Percentiles rank a stretch among this genome's conserved stretches.
These are phyloP conservation scores for Plasmopara muralis DNA, from an alignment of 352 stramenopile species.

Conservation along the genomic window DNA sequence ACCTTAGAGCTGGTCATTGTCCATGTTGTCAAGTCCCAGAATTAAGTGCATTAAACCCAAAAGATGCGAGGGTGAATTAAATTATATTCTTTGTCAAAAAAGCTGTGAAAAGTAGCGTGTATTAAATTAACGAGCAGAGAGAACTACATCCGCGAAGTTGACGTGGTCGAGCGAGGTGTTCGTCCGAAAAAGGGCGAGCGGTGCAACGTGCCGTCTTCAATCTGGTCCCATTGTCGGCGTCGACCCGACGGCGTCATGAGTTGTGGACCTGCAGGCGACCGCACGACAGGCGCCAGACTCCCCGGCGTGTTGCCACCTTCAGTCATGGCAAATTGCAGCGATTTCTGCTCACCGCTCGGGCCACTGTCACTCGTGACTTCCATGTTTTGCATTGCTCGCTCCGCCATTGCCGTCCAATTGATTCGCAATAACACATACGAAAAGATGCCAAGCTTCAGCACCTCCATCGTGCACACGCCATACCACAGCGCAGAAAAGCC, in stretches of 20 bases:
- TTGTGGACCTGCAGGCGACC: conserved; percentile 39
- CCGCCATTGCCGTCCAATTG: conserved; percentile 40
- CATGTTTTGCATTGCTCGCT: conserved; percentile 32
- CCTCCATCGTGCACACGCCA: conserved; percentile 38
- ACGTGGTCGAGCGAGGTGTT: conserved; percentile 16
- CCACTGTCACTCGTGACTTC: conserved; percentile 37
- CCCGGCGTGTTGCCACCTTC: conserved; percentile 52
- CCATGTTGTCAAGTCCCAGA: conserved; percentile 81
- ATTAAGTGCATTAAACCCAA: conserved; percentile 28
- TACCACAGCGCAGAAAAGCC: conserved; percentile 53
- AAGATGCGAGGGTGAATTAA: conserved; percentile 14
- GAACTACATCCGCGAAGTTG: conserved; percentile 21
- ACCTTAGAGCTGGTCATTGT: conserved; percentile 82
- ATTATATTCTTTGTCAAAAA: neutral
- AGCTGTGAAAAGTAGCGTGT: conserved; percentile 3
- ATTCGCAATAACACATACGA: conserved; percentile 28
- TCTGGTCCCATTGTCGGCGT: conserved; percentile 48
- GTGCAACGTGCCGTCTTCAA: conserved; percentile 31
- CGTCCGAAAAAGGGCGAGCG: conserved; percentile 27
- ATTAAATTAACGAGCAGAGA: conserved; percentile 1
- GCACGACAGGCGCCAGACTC: conserved; percentile 33
- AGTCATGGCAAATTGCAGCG: conserved; percentile 35
- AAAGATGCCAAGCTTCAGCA: conserved; percentile 40
- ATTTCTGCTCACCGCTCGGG: conserved; percentile 26
- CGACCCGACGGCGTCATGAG: conserved; percentile 51